A percentile compares a stretch with the other conserved stretches of the same genome.
These are phyloP conservation scores for Rhizopogon sp. DNA, from an alignment of 768 basidiomycete species.

Conservation along the genomic window DNA sequence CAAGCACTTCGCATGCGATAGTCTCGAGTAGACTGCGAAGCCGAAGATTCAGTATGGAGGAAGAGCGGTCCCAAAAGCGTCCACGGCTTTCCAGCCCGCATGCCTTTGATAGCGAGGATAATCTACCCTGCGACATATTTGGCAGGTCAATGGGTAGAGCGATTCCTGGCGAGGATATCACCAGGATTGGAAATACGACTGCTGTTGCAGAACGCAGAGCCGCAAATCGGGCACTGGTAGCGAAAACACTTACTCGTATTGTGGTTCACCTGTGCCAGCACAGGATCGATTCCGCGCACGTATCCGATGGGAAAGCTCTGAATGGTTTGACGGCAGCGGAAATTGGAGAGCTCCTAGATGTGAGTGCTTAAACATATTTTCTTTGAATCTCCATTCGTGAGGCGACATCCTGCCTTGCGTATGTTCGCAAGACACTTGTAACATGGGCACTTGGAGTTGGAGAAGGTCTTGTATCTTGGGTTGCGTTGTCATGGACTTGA, in stretches of 20 bases:
- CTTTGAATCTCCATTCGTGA: neutral
- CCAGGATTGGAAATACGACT: neutral
- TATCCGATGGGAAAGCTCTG: conserved; percentile 6
- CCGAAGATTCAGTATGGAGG: conserved; percentile 15
- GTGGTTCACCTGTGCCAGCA: conserved; percentile 20
- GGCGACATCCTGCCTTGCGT: neutral
- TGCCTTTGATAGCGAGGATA: conserved; percentile 8
- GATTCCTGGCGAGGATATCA: neutral
- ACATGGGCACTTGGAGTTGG: neutral
- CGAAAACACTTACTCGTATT: conserved; percentile 13
- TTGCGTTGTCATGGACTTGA: neutral
- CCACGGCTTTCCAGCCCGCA: conserved; percentile 12
- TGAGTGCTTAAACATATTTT: conserved; percentile 14
- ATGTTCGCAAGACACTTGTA: neutral
- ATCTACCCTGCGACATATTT: conserved; percentile 7
- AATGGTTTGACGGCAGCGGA: conserved; percentile 22
- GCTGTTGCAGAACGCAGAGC: neutral
- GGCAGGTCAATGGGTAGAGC: neutral
- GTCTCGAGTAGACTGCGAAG: conserved; percentile 7
- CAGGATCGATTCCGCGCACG: conserved; percentile 11
- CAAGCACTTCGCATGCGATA: neutral
- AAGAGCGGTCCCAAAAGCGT: conserved; percentile 26
- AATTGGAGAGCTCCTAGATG: conserved; percentile 27
- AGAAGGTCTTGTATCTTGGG: neutral
- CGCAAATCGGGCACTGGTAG: conserved; percentile 6